phyloP scores from a whole-genome alignment of 768 basidiomycete genomes.

The Gloeophyllum trabeum region DNA sequence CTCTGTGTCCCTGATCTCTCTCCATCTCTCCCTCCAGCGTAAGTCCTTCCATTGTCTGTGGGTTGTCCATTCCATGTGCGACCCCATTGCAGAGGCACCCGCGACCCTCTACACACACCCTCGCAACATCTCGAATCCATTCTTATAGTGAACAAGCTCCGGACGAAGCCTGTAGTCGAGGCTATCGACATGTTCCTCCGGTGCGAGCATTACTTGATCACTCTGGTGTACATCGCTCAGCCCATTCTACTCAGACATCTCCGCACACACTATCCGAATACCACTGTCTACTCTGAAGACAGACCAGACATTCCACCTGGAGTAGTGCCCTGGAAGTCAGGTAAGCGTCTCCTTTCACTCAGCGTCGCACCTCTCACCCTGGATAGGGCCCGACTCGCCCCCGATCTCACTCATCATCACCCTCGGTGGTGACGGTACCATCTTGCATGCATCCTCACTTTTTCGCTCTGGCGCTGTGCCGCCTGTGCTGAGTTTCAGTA shows the following conservation, averaged over 20 bases:
- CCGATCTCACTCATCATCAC: slow-evolving; percentile 84
- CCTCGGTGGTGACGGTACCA: slow-evolving; percentile 90
- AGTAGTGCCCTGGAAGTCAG: slow-evolving; percentile 55
- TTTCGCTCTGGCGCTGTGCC: slow-evolving; percentile 89
- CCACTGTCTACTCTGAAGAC: slow-evolving; percentile 57
- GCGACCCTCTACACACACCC: background rate
- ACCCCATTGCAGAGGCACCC: no score
- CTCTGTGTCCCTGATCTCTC: background rate
- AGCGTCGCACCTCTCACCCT: background rate
- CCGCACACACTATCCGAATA: slow-evolving; percentile 42
- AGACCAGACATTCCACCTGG: slow-evolving; percentile 53
- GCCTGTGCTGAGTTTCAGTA: slow-evolving; percentile 81
- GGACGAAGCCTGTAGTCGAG: slow-evolving; percentile 2
- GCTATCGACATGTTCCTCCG: slow-evolving; percentile 2
- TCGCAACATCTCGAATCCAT: slow-evolving; percentile 1
- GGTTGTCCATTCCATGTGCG: no score
- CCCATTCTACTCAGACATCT: slow-evolving; percentile 34
- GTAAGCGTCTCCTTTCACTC: slow-evolving; percentile 19
- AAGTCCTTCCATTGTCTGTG: background rate
- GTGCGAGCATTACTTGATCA: background rate
- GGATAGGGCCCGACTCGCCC: slow-evolving; percentile 34
- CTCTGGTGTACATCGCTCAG: background rate
- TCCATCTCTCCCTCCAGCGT: background rate
- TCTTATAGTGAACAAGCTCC: slow-evolving; percentile 3
- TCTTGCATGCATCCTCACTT: slow-evolving; percentile 84